Conservation (phyloP, 768 basidiomycete genomes). For the Lactarius sp. region DNA sequence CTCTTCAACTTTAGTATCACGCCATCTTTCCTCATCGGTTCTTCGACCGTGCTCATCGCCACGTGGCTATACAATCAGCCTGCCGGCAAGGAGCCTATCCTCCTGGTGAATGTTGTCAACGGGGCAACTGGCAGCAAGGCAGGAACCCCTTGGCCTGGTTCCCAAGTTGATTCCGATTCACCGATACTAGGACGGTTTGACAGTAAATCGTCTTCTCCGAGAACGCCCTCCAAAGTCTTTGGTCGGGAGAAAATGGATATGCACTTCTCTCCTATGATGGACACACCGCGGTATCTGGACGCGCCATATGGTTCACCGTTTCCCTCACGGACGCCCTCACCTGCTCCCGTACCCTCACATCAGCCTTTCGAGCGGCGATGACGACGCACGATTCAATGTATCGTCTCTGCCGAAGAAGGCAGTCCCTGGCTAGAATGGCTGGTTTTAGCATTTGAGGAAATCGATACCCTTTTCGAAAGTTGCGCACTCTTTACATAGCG, state of each 20-base stretch:
- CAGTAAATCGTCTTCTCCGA: slow-evolving; percentile 47
- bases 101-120: slow-evolving; percentile 32
- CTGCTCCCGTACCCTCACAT: slow-evolving; percentile 29
- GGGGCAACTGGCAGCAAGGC: slow-evolving; percentile 32
- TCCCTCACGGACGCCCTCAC: slow-evolving; percentile 46
- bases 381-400: background rate
- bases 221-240: slow-evolving; percentile 42
- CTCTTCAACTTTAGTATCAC: slow-evolving; percentile 92
- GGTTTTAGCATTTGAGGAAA: slow-evolving; percentile 4
- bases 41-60: slow-evolving; percentile 76
- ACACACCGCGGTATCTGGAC: slow-evolving; percentile 43
- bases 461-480: slow-evolving; percentile 25
- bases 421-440: background rate
- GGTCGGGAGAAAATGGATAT: slow-evolving; percentile 29
- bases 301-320: slow-evolving; percentile 49
- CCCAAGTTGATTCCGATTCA: slow-evolving; percentile 45
- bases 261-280: slow-evolving; percentile 39
- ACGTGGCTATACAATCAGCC: slow-evolving; percentile 97
- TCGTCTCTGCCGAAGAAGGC: slow-evolving; percentile 1
- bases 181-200: slow-evolving; percentile 59
- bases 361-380: slow-evolving; percentile 17
- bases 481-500: background rate
- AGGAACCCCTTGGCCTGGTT: slow-evolving; percentile 38
- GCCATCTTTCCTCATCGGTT: slow-evolving; percentile 78
- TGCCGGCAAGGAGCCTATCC: slow-evolving; percentile 35